Base-by-base conservation (phyloP, 768 basidiomycete species). In the Hygrophoropsis aurantiaca region DNA sequence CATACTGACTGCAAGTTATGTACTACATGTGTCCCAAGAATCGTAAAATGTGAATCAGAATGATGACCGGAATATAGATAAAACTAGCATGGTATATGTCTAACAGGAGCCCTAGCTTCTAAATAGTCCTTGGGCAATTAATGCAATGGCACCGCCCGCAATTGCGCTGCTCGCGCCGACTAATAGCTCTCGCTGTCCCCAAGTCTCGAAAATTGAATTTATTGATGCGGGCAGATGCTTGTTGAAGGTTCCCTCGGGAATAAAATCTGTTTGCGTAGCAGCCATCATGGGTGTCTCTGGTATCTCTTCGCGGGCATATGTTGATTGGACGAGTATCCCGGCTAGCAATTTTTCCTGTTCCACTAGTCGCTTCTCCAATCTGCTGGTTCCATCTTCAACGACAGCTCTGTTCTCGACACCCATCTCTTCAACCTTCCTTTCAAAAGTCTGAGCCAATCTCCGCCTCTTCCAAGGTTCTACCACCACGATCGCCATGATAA, bases 391-490 rank as follows among this genome's bases (percentile, higher is more conserved):
- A 5, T 65, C 69, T 46, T 75, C 73, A 45, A 87, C 57, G 58
- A 73, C 65, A 30, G 58, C 63, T 44, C 69, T 75, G 1, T 62
- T 67, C 54, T 67, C 65, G 1, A 40, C 48, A 35, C 74, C 68
- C 51, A 84, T 81, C 49, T 84, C 79, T 50, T 65, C 61, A 26
- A 95, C 81, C 69, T 92, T 87, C 60, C 74, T 80, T 71, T 97
- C 95, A 52, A 99, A 90, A 24, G 90, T 89, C 66, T 90, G 81
- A 6, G 91, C 89, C 60, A 99, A 70, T 57, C 84, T 74, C 57
- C 81, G 78, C 51, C 97, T 78, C 69, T 97, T 97, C 91, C 93
- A 99, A 0, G 97, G 97, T 65, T 99, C 97, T 45, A 99, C 92
- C 42, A 95, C 68, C 11, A 90, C 64, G 54, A 97, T 91, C 8